Evolutionary conservation across 495 filamentous ascomycete genomes (phyloP), one percentile per base, ranked within the genome.

Genomic region (Cairneyella variabilis): DNA sequence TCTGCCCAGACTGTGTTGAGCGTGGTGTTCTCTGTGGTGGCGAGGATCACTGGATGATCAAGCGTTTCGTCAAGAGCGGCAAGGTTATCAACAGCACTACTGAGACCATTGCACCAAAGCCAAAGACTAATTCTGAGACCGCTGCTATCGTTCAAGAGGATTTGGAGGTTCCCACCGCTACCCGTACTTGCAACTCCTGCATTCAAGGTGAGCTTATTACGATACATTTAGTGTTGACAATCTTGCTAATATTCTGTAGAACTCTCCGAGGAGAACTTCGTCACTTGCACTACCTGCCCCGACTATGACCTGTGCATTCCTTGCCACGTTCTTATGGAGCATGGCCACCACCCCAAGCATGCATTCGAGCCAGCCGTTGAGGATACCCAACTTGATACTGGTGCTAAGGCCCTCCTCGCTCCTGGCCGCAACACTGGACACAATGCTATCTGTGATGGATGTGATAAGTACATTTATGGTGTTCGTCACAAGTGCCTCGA

Each of bases 401-500:
- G 75, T 18, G 73, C 85, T n/a, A 63, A 70, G 48, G 69, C 75
- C 48, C 84, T 89, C 48, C 86, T 91, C 59, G 71, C 76, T 23
- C 82, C 91, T n/a, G 93, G 95, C 44, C 88, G 92, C 48, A 85
- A 86, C 64, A 77, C 83, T 63, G 73, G 76, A 34, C 93, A 99
- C 71, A 84, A 84, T 47, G 93, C 93, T 36, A 83, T 95, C 58
- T 99, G 93, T 64, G 93, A 99, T 71, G 89, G 90, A 37, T 99
- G 93, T 68, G 89, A 99, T 54, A 85, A 86, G 77, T 80, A 78
- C 61, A 95, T 98, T 61, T 77, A 79, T 63, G 93, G 93, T 60
- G 81, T 95, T 38, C 92, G 93, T 60, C 87, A 97, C 80, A 99
- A 99, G 78, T 99, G 93, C 72, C 76, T 97, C 58, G 84, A 86